Evolutionary conservation across 1,284 basidiomycete species (phyloP).

Genomic region (Papiliotrema fonsecae): DNA sequence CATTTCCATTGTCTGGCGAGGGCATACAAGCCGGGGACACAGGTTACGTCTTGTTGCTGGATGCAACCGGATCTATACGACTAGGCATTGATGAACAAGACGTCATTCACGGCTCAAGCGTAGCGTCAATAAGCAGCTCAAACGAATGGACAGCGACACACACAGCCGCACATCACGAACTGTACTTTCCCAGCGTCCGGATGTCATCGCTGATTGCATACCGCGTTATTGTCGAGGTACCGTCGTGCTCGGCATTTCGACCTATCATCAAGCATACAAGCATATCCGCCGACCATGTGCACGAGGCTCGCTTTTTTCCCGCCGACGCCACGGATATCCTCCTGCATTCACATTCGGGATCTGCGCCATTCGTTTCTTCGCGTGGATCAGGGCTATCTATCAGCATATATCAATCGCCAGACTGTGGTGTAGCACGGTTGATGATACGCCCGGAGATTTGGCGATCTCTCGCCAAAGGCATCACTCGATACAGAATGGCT

Average conservation of each 20-base stretch:
- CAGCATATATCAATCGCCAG: conserved; percentile 43
- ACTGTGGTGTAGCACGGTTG: conserved; percentile 50
- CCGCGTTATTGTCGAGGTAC: no score
- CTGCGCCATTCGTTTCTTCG: conserved; percentile 58
- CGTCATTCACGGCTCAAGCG: no score
- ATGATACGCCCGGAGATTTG: conserved; percentile 60
- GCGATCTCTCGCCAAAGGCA: conserved; percentile 63
- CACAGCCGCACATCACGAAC: no score
- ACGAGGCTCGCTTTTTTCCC: conserved; percentile 63
- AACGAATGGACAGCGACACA: no score
- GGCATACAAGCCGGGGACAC: conserved; percentile 27
- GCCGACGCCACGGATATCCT: conserved; percentile 43
- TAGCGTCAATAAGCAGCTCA: no score
- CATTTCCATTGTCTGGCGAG: conserved; percentile 40
- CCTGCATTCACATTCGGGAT: conserved; percentile 64
- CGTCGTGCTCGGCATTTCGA: no score
- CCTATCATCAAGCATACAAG: no score
- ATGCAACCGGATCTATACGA: not conserved
- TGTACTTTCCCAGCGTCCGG: no score
- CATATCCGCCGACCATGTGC: no score
- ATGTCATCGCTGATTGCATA: no score
- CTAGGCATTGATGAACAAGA: not conserved
- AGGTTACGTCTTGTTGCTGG: conserved; percentile 6
- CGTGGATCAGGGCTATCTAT: conserved; percentile 15
- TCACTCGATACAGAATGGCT: conserved; percentile 66